phyloP scores from a whole-genome alignment of 768 basidiomycete genomes.

The Lactifluus volemus region DNA sequence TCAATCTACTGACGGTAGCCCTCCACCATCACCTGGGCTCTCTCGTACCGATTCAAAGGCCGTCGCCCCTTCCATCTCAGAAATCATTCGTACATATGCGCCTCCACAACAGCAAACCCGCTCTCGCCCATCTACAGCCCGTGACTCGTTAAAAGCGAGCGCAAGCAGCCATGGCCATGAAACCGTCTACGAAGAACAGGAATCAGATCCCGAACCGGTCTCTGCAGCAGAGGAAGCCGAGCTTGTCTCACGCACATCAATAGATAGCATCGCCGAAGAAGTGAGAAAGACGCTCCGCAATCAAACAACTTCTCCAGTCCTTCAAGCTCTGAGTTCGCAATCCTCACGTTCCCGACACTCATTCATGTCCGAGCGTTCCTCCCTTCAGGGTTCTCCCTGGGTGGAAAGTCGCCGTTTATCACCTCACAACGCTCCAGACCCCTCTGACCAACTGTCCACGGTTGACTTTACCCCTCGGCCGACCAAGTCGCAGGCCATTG shows the following conservation, averaged over 20 bases:
- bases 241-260: conserved; percentile 68
- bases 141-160: conserved; percentile 40
- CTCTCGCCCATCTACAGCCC: conserved; percentile 37
- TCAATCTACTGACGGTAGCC: conserved; percentile 7
- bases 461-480: conserved; percentile 37
- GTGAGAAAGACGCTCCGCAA: conserved; percentile 60
- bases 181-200: conserved; percentile 38
- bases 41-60: conserved; percentile 31
- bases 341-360: conserved; percentile 23
- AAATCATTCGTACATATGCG: conserved; percentile 76
- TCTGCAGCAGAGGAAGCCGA: conserved; percentile 53
- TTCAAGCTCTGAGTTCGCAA: conserved; percentile 27
- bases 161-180: conserved; percentile 38
- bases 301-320: conserved; percentile 35
- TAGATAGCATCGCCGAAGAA: conserved; percentile 84
- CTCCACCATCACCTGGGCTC: conserved; percentile 19
- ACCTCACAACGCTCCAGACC: conserved; percentile 17
- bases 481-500: conserved; percentile 61
- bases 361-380: conserved; percentile 18
- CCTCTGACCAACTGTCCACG: conserved; percentile 31
- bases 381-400: conserved; percentile 2
- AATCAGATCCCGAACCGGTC: conserved; percentile 41
- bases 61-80: conserved; percentile 73
- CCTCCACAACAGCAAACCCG: conserved; percentile 48
- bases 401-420: background rate